phyloP scores from a whole-genome alignment of 179 eudicot species.

The Vitellaria paradoxa region DNA sequence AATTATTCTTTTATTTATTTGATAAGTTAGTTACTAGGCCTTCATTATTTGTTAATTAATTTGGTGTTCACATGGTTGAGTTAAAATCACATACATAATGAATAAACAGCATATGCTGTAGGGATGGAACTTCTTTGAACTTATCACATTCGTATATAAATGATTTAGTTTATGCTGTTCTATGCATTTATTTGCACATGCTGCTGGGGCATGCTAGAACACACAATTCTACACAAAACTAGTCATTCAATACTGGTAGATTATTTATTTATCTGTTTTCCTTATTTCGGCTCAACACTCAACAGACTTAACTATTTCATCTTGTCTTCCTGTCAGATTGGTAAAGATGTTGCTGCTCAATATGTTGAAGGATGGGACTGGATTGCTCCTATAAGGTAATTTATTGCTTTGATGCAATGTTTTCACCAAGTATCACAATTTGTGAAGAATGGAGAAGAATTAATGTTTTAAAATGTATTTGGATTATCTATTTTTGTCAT shows the following conservation, averaged over 20 bases:
- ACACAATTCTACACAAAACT: background rate
- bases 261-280: background rate
- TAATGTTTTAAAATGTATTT: background rate
- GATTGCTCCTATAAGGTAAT: slow-evolving; percentile 94
- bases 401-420: background rate
- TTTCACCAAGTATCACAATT: background rate
- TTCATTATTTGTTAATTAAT: background rate
- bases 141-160: background rate
- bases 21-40: background rate
- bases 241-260: background rate
- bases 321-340: slow-evolving; percentile 55
- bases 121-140: background rate
- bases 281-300: background rate
- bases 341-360: slow-evolving; percentile 93
- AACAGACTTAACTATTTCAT: background rate
- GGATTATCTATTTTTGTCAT: background rate
- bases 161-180: background rate
- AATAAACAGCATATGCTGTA: background rate
- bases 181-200: background rate
- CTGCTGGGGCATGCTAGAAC: background rate
- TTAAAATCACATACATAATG: background rate
- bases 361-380: slow-evolving; percentile 99
- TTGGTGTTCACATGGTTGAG: background rate
- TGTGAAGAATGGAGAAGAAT: background rate
- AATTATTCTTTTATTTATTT: background rate